Conservation (phyloP, 306 rosid species). For the Inga leiocalycina region DNA sequence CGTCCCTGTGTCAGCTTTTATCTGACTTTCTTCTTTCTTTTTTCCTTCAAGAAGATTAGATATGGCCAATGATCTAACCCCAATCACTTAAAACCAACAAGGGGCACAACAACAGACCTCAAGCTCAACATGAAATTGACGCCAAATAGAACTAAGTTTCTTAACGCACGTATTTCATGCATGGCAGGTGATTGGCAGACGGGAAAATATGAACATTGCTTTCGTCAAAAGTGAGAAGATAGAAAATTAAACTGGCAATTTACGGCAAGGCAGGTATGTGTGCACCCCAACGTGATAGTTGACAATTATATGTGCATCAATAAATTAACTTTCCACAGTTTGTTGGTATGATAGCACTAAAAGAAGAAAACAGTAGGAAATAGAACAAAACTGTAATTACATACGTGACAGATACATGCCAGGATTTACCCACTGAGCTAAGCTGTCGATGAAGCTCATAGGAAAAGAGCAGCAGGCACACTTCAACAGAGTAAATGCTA, state of each 20-base stretch:
- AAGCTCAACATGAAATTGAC: slow-evolving; percentile 18
- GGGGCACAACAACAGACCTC: slow-evolving; percentile 27
- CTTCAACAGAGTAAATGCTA: slow-evolving; percentile 48
- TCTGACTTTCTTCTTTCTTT: slow-evolving; percentile 1
- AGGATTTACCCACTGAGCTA: slow-evolving; percentile 54
- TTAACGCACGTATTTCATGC: slow-evolving; percentile 11
- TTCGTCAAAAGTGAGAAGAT: slow-evolving; percentile 9
- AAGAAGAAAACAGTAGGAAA: slow-evolving; percentile 28
- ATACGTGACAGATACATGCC: slow-evolving; percentile 66
- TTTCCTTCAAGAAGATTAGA: background rate
- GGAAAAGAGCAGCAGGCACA: slow-evolving; percentile 72
- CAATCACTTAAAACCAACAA: slow-evolving; percentile 11
- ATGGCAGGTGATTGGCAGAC: slow-evolving; percentile 21
- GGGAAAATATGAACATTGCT: background rate
- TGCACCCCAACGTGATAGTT: slow-evolving; percentile 15
- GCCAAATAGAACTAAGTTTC: slow-evolving; percentile 15
- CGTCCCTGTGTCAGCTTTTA: slow-evolving; percentile 7
- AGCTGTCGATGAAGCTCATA: slow-evolving; percentile 78
- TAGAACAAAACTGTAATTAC: slow-evolving; percentile 38
- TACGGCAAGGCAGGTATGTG: slow-evolving; percentile 4
- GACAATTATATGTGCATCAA: slow-evolving; percentile 21
- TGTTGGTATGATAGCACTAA: slow-evolving; percentile 21
- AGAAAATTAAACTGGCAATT: background rate
- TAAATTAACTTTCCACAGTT: background rate
- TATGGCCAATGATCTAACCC: slow-evolving; percentile 25